Evolutionary conservation across 2,329 filamentous ascomycete species (phyloP).

Genomic region (Diaporthe humulicola): DNA sequence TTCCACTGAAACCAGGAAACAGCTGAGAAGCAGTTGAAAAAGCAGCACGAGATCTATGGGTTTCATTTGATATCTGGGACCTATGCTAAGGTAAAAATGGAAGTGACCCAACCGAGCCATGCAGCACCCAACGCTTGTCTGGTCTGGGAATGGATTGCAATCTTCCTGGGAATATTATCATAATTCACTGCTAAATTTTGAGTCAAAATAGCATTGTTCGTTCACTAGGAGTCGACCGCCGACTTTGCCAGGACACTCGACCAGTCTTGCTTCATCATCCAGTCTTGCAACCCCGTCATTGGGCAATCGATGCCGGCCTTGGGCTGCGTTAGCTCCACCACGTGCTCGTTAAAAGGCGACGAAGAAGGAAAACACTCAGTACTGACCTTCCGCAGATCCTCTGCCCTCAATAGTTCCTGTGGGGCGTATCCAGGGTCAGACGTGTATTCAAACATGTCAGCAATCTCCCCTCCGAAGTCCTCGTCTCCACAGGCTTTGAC

Average conservation of each 20-base stretch:
- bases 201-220: no score
- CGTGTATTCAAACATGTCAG: constrained; percentile 61
- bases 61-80: no score
- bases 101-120: no score
- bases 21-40: not conserved
- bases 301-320: constrained; percentile 60
- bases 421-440: constrained; percentile 61
- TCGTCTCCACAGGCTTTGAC: constrained; percentile 52
- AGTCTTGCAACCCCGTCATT: constrained; percentile 56
- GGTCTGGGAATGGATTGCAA: no score
- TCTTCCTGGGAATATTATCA: no score
- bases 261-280: constrained; percentile 54
- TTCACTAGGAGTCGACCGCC: not conserved
- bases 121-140: no score
- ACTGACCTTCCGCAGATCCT: constrained; percentile 59
- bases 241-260: not conserved
- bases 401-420: constrained; percentile 56
- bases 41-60: no score
- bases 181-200: no score
- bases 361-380: constrained; percentile 38
- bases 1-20: not conserved
- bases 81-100: no score
- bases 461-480: constrained; percentile 58
- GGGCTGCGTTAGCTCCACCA: not conserved
- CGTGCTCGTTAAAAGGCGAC: not conserved